Percentiles rank a stretch among this genome's conserved stretches.
phyloP scores from a whole-genome alignment of 78 protist genomes.

The Pirum gemmata region DNA sequence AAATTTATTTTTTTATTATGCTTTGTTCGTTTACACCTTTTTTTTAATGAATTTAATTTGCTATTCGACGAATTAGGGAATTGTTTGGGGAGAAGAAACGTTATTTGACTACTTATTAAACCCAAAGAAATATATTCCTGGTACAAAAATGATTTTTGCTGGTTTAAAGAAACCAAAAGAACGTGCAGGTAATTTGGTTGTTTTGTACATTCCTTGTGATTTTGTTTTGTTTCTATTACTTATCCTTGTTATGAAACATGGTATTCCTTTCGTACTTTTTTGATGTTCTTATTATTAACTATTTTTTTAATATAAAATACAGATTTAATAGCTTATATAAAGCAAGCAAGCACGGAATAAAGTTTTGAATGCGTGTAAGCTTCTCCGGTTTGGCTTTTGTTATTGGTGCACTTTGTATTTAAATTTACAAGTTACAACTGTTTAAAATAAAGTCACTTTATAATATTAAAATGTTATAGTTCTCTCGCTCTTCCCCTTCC shows the following conservation, averaged over 20 bases:
- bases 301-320: no score
- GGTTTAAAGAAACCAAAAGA: slow-evolving; percentile 70
- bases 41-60: no score
- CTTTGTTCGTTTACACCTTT: no score
- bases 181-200: slow-evolving; percentile 40
- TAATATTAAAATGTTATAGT: no score
- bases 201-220: no score
- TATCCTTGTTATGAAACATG: not conserved
- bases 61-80: slow-evolving; percentile 22
- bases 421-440: no score
- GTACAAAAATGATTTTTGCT: slow-evolving; percentile 82
- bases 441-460: no score
- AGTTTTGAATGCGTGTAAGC: no score
- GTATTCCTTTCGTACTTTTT: not conserved
- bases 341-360: not conserved
- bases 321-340: not conserved
- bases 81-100: slow-evolving; percentile 66
- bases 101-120: slow-evolving; percentile 65
- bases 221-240: not conserved
- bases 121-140: slow-evolving; percentile 81
- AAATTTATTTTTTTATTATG: no score
- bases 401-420: no score
- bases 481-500: no score
- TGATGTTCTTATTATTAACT: not conserved
- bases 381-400: no score